Conservation (phyloP, 2,329 filamentous ascomycete genomes). For the Fusarium zealandicum region DNA sequence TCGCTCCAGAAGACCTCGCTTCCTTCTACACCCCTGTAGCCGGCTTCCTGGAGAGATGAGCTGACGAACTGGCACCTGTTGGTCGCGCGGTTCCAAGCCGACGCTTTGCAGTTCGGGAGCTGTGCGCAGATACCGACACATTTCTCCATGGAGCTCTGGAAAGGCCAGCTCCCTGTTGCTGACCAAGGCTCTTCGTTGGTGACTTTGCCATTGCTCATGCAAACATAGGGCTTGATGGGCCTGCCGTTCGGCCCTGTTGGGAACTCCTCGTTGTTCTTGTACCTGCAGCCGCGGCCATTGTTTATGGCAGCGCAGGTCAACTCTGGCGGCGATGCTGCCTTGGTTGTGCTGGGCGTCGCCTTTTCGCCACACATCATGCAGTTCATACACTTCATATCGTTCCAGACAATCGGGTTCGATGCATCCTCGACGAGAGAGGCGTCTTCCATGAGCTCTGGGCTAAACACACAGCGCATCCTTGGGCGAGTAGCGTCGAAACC, state of each 20-base stretch:
- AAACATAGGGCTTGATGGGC: conserved; percentile 6
- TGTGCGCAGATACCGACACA: conserved; percentile 26
- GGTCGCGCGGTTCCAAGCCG: conserved; percentile 11
- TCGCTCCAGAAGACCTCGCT: conserved; percentile 18
- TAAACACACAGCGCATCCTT: conserved; percentile 13
- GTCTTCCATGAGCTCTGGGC: conserved; percentile 2
- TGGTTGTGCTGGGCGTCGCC: background rate
- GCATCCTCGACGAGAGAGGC: background rate
- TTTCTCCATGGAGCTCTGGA: conserved; percentile 16
- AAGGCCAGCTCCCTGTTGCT: conserved; percentile 6
- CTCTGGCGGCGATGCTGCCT: conserved; percentile 9
- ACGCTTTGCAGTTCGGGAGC: conserved; percentile 14
- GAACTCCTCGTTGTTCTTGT: conserved; percentile 9
- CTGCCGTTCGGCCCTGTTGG: conserved; percentile 18
- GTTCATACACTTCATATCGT: conserved; percentile 17
- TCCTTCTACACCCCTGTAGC: conserved; percentile 3
- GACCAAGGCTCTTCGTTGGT: conserved; percentile 12
- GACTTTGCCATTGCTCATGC: conserved; percentile 12
- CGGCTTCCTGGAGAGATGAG: conserved; percentile 1
- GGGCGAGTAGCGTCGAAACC: conserved; percentile 7
- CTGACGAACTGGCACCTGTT: conserved; percentile 19
- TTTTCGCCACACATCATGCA: conserved; percentile 12
- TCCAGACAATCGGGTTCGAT: conserved; percentile 6
- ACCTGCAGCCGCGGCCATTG: conserved; percentile 4
- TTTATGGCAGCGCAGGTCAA: conserved; percentile 4